These are phyloP conservation scores for Penicillium herquei DNA, from an alignment of 495 filamentous ascomycete genomes.

Conservation along the genomic window DNA sequence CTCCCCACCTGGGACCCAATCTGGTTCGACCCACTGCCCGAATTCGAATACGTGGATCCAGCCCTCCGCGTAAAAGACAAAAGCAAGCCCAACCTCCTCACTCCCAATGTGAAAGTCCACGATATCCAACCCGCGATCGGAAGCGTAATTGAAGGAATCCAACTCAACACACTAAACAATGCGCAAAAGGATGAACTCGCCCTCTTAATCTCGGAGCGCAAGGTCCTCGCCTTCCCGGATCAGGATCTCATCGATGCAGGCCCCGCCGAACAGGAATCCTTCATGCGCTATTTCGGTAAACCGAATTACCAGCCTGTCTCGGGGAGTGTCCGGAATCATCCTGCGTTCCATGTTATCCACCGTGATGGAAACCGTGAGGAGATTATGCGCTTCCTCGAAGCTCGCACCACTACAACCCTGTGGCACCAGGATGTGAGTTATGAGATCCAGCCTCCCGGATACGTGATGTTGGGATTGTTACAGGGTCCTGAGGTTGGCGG, in stretches of 20 bases:
- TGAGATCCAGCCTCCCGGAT: constrained; percentile 57
- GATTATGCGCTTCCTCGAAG: constrained; percentile 53
- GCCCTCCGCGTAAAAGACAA: constrained; percentile 56
- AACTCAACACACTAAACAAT: constrained; percentile 65
- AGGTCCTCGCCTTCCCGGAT: constrained; percentile 75
- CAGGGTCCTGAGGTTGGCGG: constrained; percentile 63
- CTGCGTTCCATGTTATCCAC: constrained; percentile 61
- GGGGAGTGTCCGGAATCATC: constrained; percentile 50
- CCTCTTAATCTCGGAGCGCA: constrained; percentile 68
- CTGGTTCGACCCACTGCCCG: constrained; percentile 56
- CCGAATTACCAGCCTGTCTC: constrained; percentile 60
- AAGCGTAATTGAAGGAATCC: constrained; percentile 70
- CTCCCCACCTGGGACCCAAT: constrained; percentile 65
- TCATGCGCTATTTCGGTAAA: constrained; percentile 59
- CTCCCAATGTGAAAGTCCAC: constrained; percentile 45
- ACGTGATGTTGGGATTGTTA: constrained; percentile 56
- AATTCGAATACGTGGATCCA: constrained; percentile 59
- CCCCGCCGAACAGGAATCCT: constrained; percentile 58
- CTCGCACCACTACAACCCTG: constrained; percentile 53
- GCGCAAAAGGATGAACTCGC: constrained; percentile 77
- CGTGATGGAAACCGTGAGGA: constrained; percentile 57
- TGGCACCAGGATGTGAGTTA: constrained; percentile 65
- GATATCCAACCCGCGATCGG: constrained; percentile 70
- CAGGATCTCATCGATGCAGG: constrained; percentile 70
- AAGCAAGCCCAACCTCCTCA: constrained; percentile 57